Evolutionary conservation across 1,284 basidiomycete genomes (phyloP).

Genomic region (Ustilago loliicola): DNA sequence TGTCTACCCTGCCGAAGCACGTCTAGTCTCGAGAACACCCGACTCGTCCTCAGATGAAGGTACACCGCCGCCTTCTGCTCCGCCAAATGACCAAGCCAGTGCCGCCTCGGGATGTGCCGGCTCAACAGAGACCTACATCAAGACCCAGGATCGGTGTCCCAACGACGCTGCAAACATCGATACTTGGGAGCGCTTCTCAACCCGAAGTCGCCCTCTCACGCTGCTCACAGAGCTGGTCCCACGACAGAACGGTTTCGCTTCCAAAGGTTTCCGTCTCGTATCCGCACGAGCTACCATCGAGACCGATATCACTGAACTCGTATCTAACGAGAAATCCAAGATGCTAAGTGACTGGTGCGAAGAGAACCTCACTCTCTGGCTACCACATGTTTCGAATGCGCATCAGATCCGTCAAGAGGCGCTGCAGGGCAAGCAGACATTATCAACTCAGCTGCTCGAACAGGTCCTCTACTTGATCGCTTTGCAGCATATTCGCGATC

Average conservation of each 20-base stretch:
- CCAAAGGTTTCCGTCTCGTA: slow-evolving; percentile 47
- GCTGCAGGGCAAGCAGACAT: slow-evolving; percentile 33
- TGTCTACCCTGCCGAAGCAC: slow-evolving; percentile 38
- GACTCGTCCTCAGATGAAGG: slow-evolving; percentile 31
- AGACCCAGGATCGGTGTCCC: slow-evolving; percentile 31
- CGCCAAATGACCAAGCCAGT: not conserved
- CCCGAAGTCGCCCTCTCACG: slow-evolving; percentile 42
- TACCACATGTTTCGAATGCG: slow-evolving; percentile 43
- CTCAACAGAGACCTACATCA: slow-evolving; percentile 28
- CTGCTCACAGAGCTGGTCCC: slow-evolving; percentile 47
- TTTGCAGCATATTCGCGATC: slow-evolving; percentile 48
- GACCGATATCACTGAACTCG: slow-evolving; percentile 41
- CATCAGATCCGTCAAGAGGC: slow-evolving; percentile 41
- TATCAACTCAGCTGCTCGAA: slow-evolving; percentile 45
- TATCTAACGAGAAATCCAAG: slow-evolving; percentile 40
- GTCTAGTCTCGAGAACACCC: slow-evolving; percentile 36
- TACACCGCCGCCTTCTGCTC: slow-evolving; percentile 12
- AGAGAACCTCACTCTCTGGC: slow-evolving; percentile 39
- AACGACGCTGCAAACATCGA: slow-evolving; percentile 37
- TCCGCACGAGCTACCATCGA: slow-evolving; percentile 45
- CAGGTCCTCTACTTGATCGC: slow-evolving; percentile 47
- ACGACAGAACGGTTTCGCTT: slow-evolving; percentile 42
- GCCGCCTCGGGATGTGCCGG: not conserved
- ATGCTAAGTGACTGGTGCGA: slow-evolving; percentile 51
- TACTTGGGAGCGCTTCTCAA: slow-evolving; percentile 45